phyloP scores from a whole-genome alignment of 2,329 filamentous ascomycete species.

The Colletotrichum sp. region DNA sequence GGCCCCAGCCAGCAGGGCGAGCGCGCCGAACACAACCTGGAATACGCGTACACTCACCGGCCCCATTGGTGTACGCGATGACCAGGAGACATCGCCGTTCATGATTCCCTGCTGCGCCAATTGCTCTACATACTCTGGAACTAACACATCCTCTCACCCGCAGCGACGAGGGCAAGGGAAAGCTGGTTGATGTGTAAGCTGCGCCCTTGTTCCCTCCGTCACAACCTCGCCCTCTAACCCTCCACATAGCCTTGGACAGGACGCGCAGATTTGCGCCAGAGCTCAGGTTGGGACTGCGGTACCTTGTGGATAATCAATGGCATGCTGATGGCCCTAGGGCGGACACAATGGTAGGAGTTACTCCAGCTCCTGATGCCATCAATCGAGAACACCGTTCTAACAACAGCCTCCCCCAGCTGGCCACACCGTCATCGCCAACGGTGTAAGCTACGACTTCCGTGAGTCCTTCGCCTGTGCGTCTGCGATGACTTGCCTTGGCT shows the following conservation, averaged over 20 bases:
- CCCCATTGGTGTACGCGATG: background rate
- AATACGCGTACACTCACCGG: background rate
- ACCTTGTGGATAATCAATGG: conserved; percentile 17
- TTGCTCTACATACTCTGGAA: background rate
- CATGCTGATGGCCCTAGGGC: conserved; percentile 28
- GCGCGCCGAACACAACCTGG: background rate
- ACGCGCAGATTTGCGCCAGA: conserved; percentile 24
- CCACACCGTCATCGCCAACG: conserved; percentile 22
- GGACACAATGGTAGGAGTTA: conserved; percentile 33
- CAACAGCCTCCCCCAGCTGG: conserved; percentile 15
- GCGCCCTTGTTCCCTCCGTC: conserved; percentile 15
- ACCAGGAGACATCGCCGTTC: background rate
- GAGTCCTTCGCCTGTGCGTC: background rate
- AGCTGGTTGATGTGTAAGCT: conserved; percentile 39
- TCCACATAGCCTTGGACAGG: conserved; percentile 24
- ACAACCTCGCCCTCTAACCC: conserved; percentile 19
- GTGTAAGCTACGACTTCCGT: conserved; percentile 25
- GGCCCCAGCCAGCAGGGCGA: background rate
- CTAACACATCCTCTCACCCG: conserved; percentile 6
- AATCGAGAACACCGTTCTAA: conserved; percentile 17
- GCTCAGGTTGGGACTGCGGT: conserved; percentile 17
- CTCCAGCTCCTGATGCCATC: conserved; percentile 19
- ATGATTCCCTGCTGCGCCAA: background rate
- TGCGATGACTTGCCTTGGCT: conserved; percentile 20
- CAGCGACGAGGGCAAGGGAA: conserved; percentile 45